Conservation (phyloP, 345 rosid species). For the Lepidium aucheri region DNA sequence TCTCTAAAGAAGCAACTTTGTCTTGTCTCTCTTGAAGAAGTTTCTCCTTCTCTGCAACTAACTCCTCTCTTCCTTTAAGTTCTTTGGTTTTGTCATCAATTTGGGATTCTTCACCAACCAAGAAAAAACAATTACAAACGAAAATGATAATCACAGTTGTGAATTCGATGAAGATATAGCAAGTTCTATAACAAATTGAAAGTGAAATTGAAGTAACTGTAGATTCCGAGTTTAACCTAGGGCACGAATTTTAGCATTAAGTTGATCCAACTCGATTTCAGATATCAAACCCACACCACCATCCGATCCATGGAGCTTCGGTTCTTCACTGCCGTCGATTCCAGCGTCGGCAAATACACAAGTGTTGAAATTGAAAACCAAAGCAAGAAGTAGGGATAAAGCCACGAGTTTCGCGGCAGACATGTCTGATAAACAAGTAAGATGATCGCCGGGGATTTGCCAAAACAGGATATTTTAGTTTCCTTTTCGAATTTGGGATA, state of each 20-base stretch:
- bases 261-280: conserved; percentile 44
- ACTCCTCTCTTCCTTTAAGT: conserved; percentile 52
- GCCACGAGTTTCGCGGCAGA: conserved; percentile 44
- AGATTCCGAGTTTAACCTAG: conserved; percentile 39
- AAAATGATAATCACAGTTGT: background rate
- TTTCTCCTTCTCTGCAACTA: conserved; percentile 49
- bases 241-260: conserved; percentile 48
- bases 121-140: background rate
- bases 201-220: background rate
- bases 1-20: conserved; percentile 49
- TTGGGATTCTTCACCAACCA: conserved; percentile 43
- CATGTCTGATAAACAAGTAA: conserved; percentile 27
- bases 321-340: conserved; percentile 13
- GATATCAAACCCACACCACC: conserved; percentile 29
- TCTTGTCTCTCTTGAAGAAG: conserved; percentile 47
- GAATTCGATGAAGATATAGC: background rate
- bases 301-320: conserved; percentile 13
- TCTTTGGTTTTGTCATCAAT: conserved; percentile 48
- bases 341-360: conserved; percentile 35
- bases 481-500: background rate
- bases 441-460: conserved; percentile 1
- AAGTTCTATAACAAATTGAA: background rate
- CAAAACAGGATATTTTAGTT: background rate
- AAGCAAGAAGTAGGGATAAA: conserved; percentile 26
- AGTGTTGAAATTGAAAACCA: conserved; percentile 24